Evolutionary conservation across 2,329 filamentous ascomycete species (phyloP), one percentile per base, ranked within the genome.

Genomic region (Bipolaris sorokiniana): DNA sequence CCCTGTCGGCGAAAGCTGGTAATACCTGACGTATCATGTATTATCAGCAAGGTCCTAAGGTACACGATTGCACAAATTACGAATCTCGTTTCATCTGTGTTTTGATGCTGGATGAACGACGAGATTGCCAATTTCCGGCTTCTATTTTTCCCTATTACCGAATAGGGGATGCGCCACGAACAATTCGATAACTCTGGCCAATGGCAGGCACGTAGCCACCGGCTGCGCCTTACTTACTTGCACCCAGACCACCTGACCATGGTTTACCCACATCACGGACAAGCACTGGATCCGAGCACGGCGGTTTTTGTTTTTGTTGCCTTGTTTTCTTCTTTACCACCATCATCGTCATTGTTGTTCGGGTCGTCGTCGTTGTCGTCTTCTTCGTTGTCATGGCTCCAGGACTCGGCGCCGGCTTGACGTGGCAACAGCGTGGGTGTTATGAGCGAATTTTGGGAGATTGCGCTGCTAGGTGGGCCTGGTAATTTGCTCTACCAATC

Each of bases 121-220:
- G 56, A 61, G 50, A 61, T 61, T 61, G 56, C 40, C 56, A 59
- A 61, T 61, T 46, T 59, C 59, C 59, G 58, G 28, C 46, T 34
- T 33, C 23, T 42, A 23, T 16, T 44, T 48, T 45, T 26, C 36
- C 31, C 20, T 9, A 15, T 40, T 44, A 31, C 54, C 46, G 18
- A 16, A 55, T 55, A 46, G 36, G 31, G 48, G 38, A 49, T 45
- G 41, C 36, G 51, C 55, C 5, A 42, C 40, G 54, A 36, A 34
- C 44, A 37, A 42, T 49, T 42, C 31, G 15, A 45, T 13, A 3
- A 48, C 33, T 51, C 16, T 42, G 44, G 42, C 56, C 59, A 61
- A 61, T 59, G 20, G 44, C 51, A 48, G 46, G 16, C 37, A 15
- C 41, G 52, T 18, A 48, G 56, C 51, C 52, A 56, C 48, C 23